Evolutionary conservation across 1,284 basidiomycete species (phyloP).

Genomic region (Trametes polyzona): DNA sequence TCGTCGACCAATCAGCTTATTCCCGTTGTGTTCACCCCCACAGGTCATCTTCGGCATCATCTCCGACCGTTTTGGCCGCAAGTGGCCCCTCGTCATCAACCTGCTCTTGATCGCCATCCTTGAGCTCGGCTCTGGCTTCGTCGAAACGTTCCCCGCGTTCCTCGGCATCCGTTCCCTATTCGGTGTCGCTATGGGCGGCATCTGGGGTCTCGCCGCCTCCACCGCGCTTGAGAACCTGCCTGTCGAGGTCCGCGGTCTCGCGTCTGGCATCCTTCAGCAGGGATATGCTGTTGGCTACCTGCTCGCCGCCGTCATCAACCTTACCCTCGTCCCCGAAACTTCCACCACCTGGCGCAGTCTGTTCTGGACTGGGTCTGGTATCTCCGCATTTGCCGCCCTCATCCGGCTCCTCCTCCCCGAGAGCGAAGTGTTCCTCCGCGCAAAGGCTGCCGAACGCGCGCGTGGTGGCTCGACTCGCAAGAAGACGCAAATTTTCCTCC

Average conservation of each 20-base stretch:
- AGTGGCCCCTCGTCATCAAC: slow-evolving; percentile 89
- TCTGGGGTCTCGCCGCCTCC: slow-evolving; percentile 78
- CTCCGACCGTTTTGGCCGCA: slow-evolving; percentile 88
- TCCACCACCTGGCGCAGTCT: slow-evolving; percentile 60
- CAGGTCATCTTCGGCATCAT: slow-evolving; percentile 78
- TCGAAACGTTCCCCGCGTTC: slow-evolving; percentile 70
- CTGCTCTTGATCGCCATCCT: slow-evolving; percentile 73
- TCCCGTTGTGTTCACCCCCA: background rate
- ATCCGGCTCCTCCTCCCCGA: slow-evolving; percentile 82
- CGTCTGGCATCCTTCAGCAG: slow-evolving; percentile 80
- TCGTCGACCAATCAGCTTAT: background rate
- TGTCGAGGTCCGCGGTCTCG: slow-evolving; percentile 83
- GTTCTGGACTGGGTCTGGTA: slow-evolving; percentile 73
- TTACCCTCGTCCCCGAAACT: slow-evolving; percentile 66
- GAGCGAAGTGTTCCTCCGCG: slow-evolving; percentile 73
- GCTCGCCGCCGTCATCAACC: slow-evolving; percentile 70
- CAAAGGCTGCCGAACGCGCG: slow-evolving; percentile 52
- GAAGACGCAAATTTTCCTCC: slow-evolving; percentile 76
- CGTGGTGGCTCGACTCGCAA: slow-evolving; percentile 43
- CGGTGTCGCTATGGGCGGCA: slow-evolving; percentile 87
- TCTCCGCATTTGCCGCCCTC: slow-evolving; percentile 76
- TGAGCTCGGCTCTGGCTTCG: slow-evolving; percentile 80
- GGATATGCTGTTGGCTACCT: slow-evolving; percentile 61
- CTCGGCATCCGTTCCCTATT: slow-evolving; percentile 78
- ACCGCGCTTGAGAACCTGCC: slow-evolving; percentile 92